A percentile compares a stretch with the other conserved stretches of the same genome.
phyloP scores from a whole-genome alignment of 805 yeast species.

The Kodamaea sagamina region DNA sequence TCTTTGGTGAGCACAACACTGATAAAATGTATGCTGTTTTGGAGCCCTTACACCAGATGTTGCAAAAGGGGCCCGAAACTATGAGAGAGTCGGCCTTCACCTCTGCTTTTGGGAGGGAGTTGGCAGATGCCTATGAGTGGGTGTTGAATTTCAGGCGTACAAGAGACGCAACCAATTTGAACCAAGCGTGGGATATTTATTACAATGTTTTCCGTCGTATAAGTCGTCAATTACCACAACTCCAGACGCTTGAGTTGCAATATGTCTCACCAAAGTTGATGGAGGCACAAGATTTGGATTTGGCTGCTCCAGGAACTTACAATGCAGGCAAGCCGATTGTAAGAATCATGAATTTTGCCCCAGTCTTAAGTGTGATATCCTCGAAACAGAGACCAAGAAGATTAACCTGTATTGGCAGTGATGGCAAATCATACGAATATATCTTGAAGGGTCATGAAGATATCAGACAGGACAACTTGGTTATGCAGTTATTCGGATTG shows the following conservation, averaged over 20 bases:
- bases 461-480: constrained; percentile 94
- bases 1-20: constrained; percentile 91
- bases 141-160: constrained; percentile 80
- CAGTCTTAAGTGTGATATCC: constrained; percentile 81
- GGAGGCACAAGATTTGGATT: constrained; percentile 72
- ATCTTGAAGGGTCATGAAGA: constrained; percentile 94
- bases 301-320: constrained; percentile 95
- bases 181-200: constrained; percentile 98
- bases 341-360: constrained; percentile 73
- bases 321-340: constrained; percentile 79
- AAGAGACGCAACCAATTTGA: constrained; percentile 81
- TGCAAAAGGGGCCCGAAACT: constrained; percentile 88
- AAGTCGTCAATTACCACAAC: constrained; percentile 82
- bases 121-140: constrained; percentile 93
- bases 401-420: constrained; percentile 76
- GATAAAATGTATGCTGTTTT: constrained; percentile 93
- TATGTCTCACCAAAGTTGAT: constrained; percentile 90
- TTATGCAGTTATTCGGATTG: constrained; percentile 95
- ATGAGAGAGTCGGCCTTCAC: constrained; percentile 90
- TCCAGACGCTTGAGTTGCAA: constrained; percentile 83
- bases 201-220: constrained; percentile 91
- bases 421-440: constrained; percentile 87
- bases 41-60: constrained; percentile 83
- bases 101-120: constrained; percentile 89
- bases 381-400: constrained; percentile 96